phyloP scores from a whole-genome alignment of 208 protist genomes.

The Naegleria gruberi region DNA sequence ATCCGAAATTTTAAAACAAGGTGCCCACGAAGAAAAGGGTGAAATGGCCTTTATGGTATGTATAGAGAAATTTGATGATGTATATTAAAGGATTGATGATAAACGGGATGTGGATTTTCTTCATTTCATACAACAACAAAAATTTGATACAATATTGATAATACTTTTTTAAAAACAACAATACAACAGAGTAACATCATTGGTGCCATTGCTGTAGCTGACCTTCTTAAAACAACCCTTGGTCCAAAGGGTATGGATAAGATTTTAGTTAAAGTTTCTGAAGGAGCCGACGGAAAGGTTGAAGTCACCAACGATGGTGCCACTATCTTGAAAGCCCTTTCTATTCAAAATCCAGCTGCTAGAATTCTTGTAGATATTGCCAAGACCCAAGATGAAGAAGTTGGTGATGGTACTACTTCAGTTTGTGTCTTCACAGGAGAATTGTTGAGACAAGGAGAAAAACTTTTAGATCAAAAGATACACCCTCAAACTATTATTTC shows the following conservation, averaged over 20 bases:
- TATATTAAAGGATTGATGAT: not conserved
- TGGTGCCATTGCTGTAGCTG: conserved; percentile 85
- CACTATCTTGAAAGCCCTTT: conserved; percentile 97
- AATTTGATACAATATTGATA: not conserved
- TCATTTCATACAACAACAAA: not conserved
- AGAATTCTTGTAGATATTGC: conserved; percentile 96
- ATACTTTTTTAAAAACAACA: not conserved
- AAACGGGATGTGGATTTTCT: not conserved
- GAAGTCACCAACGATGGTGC: conserved; percentile 99
- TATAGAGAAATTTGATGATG: conserved; percentile 32
- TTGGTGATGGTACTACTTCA: conserved; percentile 86
- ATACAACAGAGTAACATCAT: conserved; percentile 61
- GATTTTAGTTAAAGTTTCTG: conserved; percentile 64
- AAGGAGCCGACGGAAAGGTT: conserved; percentile 64
- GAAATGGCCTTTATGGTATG: conserved; percentile 79
- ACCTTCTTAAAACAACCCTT: conserved; percentile 98
- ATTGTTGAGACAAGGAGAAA: conserved; percentile 96
- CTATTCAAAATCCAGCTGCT: conserved; percentile 96
- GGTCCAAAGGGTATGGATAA: conserved; percentile 99
- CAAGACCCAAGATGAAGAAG: conserved; percentile 96
- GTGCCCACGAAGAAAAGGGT: conserved; percentile 78
- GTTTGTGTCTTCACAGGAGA: conserved; percentile 97
- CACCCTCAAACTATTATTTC: conserved; percentile 95
- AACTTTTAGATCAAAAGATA: conserved; percentile 89
- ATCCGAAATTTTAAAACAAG: conserved; percentile 32